Percentiles rank a stretch among this genome's conserved stretches.
Evolutionary conservation across 2,329 filamentous ascomycete species (phyloP).

Genomic region (Ustulina deusta): DNA sequence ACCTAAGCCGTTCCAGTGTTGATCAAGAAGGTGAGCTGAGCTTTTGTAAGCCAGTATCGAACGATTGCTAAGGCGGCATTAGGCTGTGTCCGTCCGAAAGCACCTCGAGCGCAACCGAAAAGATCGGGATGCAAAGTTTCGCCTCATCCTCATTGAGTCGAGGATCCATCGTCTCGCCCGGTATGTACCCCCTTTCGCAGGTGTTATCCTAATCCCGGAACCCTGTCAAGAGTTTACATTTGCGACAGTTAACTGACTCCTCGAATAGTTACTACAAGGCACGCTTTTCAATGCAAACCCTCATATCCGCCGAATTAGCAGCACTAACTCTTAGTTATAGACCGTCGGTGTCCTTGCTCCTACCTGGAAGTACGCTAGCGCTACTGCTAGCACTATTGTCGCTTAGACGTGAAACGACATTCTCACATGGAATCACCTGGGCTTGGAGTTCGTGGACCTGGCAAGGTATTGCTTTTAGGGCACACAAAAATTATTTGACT

Average conservation of each 20-base stretch:
- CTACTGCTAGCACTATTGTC: conserved; percentile 94
- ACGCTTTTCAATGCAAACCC: conserved; percentile 15
- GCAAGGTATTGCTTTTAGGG: conserved; percentile 49
- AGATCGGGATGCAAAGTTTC: conserved; percentile 99
- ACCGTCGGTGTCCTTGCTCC: conserved; percentile 86
- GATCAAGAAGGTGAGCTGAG: conserved; percentile 92
- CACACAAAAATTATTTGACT: conserved; percentile 42
- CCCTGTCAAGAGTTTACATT: background rate
- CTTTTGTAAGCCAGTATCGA: conserved; percentile 10
- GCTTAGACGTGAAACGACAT: conserved; percentile 70
- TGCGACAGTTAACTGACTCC: conserved; percentile 23
- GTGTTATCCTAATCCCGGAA: background rate
- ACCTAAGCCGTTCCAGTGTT: conserved; percentile 54
- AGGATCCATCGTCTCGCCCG: conserved; percentile 99
- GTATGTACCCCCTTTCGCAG: conserved; percentile 60
- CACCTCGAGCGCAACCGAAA: conserved; percentile 99
- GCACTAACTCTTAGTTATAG: conserved; percentile 30
- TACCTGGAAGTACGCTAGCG: conserved; percentile 99
- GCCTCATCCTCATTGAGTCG: conserved; percentile 99
- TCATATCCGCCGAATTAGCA: background rate
- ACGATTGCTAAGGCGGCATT: conserved; percentile 39
- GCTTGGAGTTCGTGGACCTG: conserved; percentile 52
- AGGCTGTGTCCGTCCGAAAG: conserved; percentile 99
- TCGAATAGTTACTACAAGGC: conserved; percentile 41
- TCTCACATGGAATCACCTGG: conserved; percentile 45